Conservation (phyloP, 495 filamentous ascomycete species). For the Pyrenula massariospora region DNA sequence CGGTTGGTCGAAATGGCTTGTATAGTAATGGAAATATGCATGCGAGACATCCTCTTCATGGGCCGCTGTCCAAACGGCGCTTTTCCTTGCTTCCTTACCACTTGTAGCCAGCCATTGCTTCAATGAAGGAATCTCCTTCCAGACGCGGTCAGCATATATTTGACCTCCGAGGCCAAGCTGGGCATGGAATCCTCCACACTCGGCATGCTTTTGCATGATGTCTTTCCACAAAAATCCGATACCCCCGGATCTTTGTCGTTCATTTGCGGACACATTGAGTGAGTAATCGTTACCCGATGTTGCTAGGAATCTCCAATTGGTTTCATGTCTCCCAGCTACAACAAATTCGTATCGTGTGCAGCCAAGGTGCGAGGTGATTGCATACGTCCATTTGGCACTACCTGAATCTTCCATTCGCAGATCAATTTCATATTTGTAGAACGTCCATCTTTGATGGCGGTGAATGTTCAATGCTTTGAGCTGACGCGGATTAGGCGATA, state of each 20-base stretch:
- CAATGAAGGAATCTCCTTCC: constrained; percentile 87
- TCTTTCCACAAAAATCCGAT: constrained; percentile 98
- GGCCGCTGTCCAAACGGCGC: constrained; percentile 76
- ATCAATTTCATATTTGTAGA: constrained; percentile 92
- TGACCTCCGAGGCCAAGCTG: constrained; percentile 89
- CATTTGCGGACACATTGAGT: constrained; percentile 70
- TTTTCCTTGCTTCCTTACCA: constrained; percentile 87
- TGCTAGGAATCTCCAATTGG: constrained; percentile 92
- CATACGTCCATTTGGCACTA: constrained; percentile 92
- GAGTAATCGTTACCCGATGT: constrained; percentile 95
- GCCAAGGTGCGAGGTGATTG: constrained; percentile 90
- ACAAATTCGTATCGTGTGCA: constrained; percentile 97
- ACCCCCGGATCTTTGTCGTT: constrained; percentile 74
- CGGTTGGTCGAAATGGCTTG: constrained; percentile 92
- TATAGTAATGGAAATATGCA: constrained; percentile 98
- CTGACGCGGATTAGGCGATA: constrained; percentile 88
- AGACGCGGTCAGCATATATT: constrained; percentile 90
- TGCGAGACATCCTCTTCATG: constrained; percentile 92
- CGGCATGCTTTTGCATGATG: constrained; percentile 91
- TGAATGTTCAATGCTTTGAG: constrained; percentile 75
- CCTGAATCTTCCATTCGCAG: constrained; percentile 75
- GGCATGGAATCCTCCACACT: constrained; percentile 89
- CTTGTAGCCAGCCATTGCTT: constrained; percentile 88
- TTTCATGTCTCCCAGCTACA: constrained; percentile 83
- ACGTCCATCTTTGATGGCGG: constrained; percentile 83